Percentiles rank a stretch among this genome's conserved stretches.
phyloP scores from a whole-genome alignment of 805 yeast genomes.

The Zygosaccharomyces pseudorouxii region DNA sequence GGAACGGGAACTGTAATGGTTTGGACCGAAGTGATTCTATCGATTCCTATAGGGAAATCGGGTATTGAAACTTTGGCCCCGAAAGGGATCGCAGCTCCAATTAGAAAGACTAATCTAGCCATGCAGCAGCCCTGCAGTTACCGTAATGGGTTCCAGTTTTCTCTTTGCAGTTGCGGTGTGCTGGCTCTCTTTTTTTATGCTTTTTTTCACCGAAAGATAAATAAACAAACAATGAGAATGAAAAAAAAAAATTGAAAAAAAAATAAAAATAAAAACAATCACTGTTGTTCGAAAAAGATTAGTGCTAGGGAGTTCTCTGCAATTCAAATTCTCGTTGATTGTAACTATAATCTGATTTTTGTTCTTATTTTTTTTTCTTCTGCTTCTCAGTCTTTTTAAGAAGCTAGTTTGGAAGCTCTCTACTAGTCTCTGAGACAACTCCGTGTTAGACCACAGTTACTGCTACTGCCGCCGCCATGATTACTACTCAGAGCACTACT shows the following conservation, averaged over 20 bases:
- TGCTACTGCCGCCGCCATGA: conserved; percentile 1
- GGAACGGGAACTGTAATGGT: neutral
- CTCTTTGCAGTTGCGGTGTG: neutral
- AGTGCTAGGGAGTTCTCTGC: neutral
- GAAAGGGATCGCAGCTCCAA: neutral
- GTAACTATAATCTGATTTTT: neutral
- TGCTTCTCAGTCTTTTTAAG: neutral
- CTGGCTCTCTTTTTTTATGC: neutral
- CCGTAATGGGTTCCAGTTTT: neutral
- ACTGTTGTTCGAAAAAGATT: neutral
- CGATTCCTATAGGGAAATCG: neutral
- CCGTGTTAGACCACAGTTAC: neutral
- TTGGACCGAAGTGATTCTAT: neutral
- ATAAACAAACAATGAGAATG: conserved; percentile 2
- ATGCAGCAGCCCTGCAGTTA: neutral
- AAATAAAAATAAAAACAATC: neutral
- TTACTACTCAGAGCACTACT: conserved; percentile 13
- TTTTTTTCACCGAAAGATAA: conserved; percentile 5
- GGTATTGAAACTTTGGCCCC: neutral
- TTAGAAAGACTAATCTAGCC: conserved; percentile 1
- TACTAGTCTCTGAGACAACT: neutral
- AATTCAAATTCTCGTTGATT: neutral
- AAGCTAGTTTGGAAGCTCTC: neutral
- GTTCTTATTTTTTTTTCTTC: neutral
- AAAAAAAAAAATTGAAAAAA: neutral